Percentiles rank a stretch among this genome's conserved stretches.
Conservation (phyloP, 2,329 filamentous ascomycete species). For the Fusarium nematophilum region DNA sequence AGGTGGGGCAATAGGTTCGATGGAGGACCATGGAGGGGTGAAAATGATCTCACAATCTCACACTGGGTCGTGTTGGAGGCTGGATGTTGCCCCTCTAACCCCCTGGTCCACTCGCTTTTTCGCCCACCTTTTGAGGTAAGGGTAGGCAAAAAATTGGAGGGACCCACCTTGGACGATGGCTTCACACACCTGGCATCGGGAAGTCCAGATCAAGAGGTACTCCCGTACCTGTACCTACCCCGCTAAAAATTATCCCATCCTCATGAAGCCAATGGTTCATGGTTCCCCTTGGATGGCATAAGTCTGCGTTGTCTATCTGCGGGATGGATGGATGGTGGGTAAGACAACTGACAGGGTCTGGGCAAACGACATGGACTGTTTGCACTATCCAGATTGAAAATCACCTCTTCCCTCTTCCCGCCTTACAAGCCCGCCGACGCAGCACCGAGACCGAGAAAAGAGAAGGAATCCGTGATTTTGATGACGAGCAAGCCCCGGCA, state of each 20-base stretch:
- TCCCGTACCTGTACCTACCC: slow-evolving; percentile 23
- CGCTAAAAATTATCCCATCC: slow-evolving; percentile 31
- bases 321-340: slow-evolving; percentile 11
- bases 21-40: slow-evolving; percentile 21
- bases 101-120: not conserved
- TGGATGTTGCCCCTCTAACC: no score
- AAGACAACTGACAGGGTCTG: slow-evolving; percentile 1
- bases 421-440: slow-evolving; percentile 35
- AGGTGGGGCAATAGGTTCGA: slow-evolving; percentile 38
- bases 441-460: slow-evolving; percentile 32
- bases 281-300: slow-evolving; percentile 12
- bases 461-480: not conserved
- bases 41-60: slow-evolving; percentile 39
- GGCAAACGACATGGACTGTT: slow-evolving; percentile 6
- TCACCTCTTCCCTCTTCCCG: slow-evolving; percentile 20
- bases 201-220: slow-evolving; percentile 28
- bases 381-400: not conserved
- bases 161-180: no score
- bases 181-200: slow-evolving; percentile 19
- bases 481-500: no score
- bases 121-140: no score
- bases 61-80: slow-evolving; percentile 18
- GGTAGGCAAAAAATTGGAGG: no score
- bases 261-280: slow-evolving; percentile 21
- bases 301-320: no score